These are phyloP conservation scores for Metschnikowia matae DNA, from an alignment of 805 yeast genomes.

Conservation along the genomic window DNA sequence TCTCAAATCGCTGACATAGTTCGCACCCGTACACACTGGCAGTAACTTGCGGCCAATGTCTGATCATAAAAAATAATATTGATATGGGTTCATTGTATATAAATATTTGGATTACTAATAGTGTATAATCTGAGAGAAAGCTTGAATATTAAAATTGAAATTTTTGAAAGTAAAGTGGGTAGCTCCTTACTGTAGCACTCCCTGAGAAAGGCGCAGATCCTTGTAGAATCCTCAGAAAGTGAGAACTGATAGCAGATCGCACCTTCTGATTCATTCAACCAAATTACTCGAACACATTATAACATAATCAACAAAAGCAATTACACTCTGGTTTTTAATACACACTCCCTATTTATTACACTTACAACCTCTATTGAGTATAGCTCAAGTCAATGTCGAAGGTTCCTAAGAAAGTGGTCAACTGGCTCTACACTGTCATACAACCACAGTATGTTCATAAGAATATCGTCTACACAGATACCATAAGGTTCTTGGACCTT, in stretches of 20 bases:
- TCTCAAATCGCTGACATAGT: slow-evolving; percentile 6
- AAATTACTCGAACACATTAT: background rate
- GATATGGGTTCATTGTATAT: too few relatives aligned
- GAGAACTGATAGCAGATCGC: background rate
- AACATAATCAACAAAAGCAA: background rate
- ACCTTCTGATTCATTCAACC: background rate
- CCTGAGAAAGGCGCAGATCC: background rate
- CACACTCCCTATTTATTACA: background rate
- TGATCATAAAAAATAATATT: background rate
- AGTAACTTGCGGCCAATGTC: background rate
- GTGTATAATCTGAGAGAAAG: background rate
- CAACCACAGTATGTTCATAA: slow-evolving; percentile 55
- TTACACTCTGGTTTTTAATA: background rate
- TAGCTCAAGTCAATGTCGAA: slow-evolving; percentile 15
- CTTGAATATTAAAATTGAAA: background rate
- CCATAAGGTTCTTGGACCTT: slow-evolving; percentile 48
- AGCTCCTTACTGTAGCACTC: background rate
- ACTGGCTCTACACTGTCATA: slow-evolving; percentile 40
- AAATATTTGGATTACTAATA: too few relatives aligned
- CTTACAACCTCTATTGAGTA: background rate
- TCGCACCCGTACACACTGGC: slow-evolving; percentile 7
- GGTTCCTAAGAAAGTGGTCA: slow-evolving; percentile 30
- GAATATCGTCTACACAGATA: slow-evolving; percentile 60
- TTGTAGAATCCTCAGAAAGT: background rate
- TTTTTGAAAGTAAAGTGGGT: background rate